phyloP scores from a whole-genome alignment of 768 basidiomycete species.

The Lactifluus subvellereus region DNA sequence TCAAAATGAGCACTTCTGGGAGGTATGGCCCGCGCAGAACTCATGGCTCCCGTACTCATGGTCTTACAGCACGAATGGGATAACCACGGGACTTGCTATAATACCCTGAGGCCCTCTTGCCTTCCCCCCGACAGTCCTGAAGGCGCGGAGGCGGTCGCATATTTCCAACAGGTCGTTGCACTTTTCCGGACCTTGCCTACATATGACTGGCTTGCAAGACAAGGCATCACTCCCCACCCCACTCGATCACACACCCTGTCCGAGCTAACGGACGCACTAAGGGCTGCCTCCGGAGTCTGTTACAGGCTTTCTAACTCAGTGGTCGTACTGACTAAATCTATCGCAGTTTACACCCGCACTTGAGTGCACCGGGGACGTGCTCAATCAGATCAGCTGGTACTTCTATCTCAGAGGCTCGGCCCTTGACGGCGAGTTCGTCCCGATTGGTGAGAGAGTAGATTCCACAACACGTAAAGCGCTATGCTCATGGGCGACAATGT shows the following conservation, averaged over 20 bases:
- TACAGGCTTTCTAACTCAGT: conserved; percentile 9
- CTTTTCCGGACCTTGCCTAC: conserved; percentile 69
- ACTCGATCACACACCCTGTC: conserved; percentile 53
- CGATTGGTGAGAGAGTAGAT: conserved; percentile 42
- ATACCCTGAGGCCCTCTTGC: conserved; percentile 55
- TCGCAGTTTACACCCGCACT: conserved; percentile 40
- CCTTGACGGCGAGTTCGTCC: conserved; percentile 57
- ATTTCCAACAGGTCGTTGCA: conserved; percentile 53
- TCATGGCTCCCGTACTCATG: not conserved
- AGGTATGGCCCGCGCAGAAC: conserved; percentile 37
- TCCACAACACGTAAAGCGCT: not conserved
- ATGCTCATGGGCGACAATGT: not conserved
- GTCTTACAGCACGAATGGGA: conserved; percentile 55
- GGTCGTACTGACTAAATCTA: not conserved
- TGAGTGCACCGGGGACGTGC: conserved; percentile 36
- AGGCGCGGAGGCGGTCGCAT: conserved; percentile 69
- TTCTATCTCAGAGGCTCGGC: conserved; percentile 61
- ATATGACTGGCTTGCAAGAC: conserved; percentile 60
- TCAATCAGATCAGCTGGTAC: conserved; percentile 53
- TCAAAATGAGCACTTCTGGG: conserved; percentile 60
- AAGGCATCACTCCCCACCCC: conserved; percentile 69
- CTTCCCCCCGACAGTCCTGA: conserved; percentile 51
- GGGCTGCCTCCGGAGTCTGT: conserved; percentile 46
- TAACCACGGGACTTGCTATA: conserved; percentile 57
- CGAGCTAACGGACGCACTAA: conserved; percentile 48